phyloP scores from a whole-genome alignment of 2,329 filamentous ascomycete species.

The Chaetothyriales sp. region DNA sequence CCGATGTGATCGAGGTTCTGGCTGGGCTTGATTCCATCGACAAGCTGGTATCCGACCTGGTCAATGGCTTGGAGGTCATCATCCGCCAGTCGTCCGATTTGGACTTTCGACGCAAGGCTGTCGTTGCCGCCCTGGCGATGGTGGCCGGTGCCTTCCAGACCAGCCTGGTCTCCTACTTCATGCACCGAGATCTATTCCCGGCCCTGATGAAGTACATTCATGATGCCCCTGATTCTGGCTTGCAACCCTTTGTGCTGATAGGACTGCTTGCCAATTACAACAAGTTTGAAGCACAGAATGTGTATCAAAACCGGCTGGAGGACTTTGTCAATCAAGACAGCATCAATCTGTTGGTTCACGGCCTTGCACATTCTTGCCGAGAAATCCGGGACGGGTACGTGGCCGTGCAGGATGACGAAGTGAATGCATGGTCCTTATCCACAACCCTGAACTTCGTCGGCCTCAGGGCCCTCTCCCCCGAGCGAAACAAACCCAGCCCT shows the following conservation, averaged over 20 bases:
- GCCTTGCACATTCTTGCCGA: conserved; percentile 58
- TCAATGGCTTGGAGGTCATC: conserved; percentile 63
- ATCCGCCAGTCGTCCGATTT: conserved; percentile 60
- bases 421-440: conserved; percentile 74
- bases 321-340: conserved; percentile 88
- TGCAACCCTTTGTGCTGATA: conserved; percentile 66
- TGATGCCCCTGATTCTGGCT: conserved; percentile 45
- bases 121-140: conserved; percentile 66
- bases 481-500: conserved; percentile 43
- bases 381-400: conserved; percentile 60
- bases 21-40: conserved; percentile 84
- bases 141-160: conserved; percentile 93
- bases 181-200: conserved; percentile 85
- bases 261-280: conserved; percentile 93
- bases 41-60: conserved; percentile 73
- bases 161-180: conserved; percentile 83
- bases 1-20: conserved; percentile 80
- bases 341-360: conserved; percentile 66
- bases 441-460: conserved; percentile 73
- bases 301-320: conserved; percentile 77
- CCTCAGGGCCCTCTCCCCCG: conserved; percentile 57
- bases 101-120: conserved; percentile 62
- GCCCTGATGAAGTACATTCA: conserved; percentile 63
- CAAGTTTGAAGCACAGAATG: conserved; percentile 97
- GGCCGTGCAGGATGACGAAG: conserved; percentile 74